A percentile compares a stretch with the other conserved stretches of the same genome.
Evolutionary conservation across 495 filamentous ascomycete species (phyloP).

Genomic region (Neurospora sp.): DNA sequence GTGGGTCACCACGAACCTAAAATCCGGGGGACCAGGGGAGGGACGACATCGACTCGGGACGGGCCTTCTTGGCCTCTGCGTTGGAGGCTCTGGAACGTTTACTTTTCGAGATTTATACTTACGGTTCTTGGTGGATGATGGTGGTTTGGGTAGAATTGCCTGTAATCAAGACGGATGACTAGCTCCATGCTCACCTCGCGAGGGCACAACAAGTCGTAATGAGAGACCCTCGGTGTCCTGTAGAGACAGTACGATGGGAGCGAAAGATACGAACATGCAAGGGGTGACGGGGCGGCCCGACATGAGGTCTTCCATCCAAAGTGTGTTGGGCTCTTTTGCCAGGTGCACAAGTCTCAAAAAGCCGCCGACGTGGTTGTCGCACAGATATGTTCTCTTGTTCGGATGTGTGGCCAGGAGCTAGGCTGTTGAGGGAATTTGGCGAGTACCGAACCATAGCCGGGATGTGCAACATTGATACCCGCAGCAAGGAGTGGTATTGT

Average conservation of each 20-base stretch:
- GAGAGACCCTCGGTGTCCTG: neutral
- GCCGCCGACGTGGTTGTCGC: neutral
- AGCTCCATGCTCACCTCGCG: neutral
- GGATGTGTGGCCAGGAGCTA: neutral
- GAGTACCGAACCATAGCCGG: neutral
- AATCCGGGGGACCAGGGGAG: neutral
- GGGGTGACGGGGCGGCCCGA: neutral
- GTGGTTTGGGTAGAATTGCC: neutral
- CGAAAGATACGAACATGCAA: neutral
- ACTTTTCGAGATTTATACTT: neutral
- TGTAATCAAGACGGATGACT: neutral
- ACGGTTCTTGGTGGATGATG: neutral
- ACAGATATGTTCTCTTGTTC: neutral
- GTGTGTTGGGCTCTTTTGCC: neutral
- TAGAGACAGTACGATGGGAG: neutral
- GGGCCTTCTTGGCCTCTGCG: neutral
- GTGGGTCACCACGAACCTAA: constrained; percentile 5
- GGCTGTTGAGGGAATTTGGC: neutral
- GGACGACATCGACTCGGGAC: neutral
- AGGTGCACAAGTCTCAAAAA: neutral
- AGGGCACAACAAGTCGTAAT: neutral
- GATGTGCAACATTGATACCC: neutral
- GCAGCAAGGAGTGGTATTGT: neutral
- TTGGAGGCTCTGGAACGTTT: neutral
- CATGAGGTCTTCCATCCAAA: neutral